Percentiles rank a stretch among this genome's conserved stretches.
phyloP scores from a whole-genome alignment of 2,329 filamentous ascomycete genomes.

The Colletotrichum orbiculare region DNA sequence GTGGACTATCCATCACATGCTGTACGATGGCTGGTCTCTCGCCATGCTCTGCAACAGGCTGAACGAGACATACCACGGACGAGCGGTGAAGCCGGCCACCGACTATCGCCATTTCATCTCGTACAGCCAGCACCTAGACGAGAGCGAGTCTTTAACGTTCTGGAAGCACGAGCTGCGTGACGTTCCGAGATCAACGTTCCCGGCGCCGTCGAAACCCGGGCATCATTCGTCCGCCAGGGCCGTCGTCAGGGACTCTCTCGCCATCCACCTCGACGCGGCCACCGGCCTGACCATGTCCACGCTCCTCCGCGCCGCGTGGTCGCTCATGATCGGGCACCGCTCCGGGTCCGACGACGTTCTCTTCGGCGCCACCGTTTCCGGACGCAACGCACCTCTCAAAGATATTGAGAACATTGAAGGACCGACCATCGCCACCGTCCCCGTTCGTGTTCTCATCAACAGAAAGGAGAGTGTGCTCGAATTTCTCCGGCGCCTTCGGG shows the following conservation, averaged over 20 bases:
- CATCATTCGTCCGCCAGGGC: constrained; percentile 20
- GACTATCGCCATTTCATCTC: constrained; percentile 26
- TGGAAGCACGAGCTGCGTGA: constrained; percentile 4
- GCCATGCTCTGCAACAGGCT: constrained; percentile 18
- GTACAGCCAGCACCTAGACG: neutral
- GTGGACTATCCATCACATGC: constrained; percentile 38
- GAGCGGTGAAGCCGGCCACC: neutral
- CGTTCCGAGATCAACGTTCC: constrained; percentile 1
- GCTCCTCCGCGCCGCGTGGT: constrained; percentile 42
- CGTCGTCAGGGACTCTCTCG: constrained; percentile 10
- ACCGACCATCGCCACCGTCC: constrained; percentile 45
- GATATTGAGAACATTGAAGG: constrained; percentile 43
- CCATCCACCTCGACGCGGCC: neutral
- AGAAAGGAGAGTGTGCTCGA: constrained; percentile 1
- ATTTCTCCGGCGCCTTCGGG: constrained; percentile 35
- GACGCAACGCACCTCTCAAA: constrained; percentile 42
- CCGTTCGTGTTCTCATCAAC: constrained; percentile 39
- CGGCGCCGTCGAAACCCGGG: neutral
- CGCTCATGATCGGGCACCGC: constrained; percentile 50
- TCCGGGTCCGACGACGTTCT: constrained; percentile 42
- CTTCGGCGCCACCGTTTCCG: constrained; percentile 45
- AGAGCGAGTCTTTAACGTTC: neutral
- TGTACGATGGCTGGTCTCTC: constrained; percentile 30
- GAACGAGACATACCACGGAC: constrained; percentile 2
- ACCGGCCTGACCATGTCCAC: constrained; percentile 35